Evolutionary conservation across 257 asterid genomes (phyloP), one percentile per base, ranked within the genome.

Genomic region (Petunia secreta): DNA sequence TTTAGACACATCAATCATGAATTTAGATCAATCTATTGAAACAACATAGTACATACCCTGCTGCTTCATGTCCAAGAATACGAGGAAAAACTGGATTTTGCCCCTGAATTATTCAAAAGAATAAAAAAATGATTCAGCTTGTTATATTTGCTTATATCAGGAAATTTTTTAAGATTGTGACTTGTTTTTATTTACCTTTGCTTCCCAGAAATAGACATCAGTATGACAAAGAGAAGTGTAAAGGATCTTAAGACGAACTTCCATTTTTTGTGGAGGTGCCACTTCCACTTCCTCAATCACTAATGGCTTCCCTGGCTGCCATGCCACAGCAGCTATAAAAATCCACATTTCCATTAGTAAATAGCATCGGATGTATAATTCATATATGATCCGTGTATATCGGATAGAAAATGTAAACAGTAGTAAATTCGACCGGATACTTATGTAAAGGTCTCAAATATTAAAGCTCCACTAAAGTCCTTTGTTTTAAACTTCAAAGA

Each of bases 131-230:
- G 15, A 75, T 15, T 41, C 79, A 55, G 86, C 90, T 90, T 90
- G 82, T 68, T 92, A 86, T 60, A 89, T 85, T 43, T 92, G 90
- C 80, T 92, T 1, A 58, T 11, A 16, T 69, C 44, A 37, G 4
- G 76, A 2, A 64, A 10, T 0, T 10, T 36, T 39, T 63, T 4
- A 4, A 55, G 34, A 55, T 1, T 55, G 25, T 55, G 14, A 13
- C 60, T 54, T 55, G 7, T 2, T 44, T 16, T 8, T 15, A 2
- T n/a, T 68, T 79, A 92, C 95, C 92, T 92, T 88, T 55, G 97
- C 97, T 89, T 92, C 97, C 97, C 97, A 90, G 76, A 90, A 92
- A 85, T 89, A 92, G 55, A 92, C 85, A 84, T 92, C 97, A 75
- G 97, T 92, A 78, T 87, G 95, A 85, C 97, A 92, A 60, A 92